Percentiles rank a stretch among this genome's conserved stretches.
These are phyloP conservation scores for Cordia subcordata DNA, from an alignment of 257 asterid genomes.

Conservation along the genomic window DNA sequence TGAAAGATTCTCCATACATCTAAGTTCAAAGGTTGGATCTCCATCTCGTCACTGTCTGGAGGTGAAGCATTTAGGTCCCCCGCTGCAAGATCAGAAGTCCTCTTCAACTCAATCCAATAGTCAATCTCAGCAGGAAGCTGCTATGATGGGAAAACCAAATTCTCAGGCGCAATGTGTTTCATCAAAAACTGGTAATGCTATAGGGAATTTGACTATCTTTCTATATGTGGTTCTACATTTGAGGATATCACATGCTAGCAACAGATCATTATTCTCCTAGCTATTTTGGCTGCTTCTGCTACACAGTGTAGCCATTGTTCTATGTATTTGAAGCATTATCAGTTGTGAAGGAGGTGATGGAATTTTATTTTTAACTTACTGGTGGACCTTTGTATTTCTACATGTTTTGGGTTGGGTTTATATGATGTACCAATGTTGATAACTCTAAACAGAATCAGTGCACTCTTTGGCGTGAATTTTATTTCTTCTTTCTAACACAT, in stretches of 20 bases:
- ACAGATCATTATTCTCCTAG: too few relatives aligned
- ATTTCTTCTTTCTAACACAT: too few relatives aligned
- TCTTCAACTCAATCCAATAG: slow-evolving; percentile 41
- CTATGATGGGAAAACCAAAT: slow-evolving; percentile 40
- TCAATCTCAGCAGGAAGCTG: slow-evolving; percentile 27
- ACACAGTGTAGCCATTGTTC: too few relatives aligned
- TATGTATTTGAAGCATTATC: too few relatives aligned
- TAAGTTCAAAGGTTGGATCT: slow-evolving; percentile 28
- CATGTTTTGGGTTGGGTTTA: too few relatives aligned
- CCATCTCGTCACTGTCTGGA: slow-evolving; percentile 25
- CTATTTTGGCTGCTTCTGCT: too few relatives aligned
- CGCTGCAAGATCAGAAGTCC: slow-evolving; percentile 34
- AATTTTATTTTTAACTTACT: too few relatives aligned
- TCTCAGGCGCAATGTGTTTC: slow-evolving; percentile 64
- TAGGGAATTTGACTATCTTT: slow-evolving; percentile 3
- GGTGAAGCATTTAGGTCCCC: slow-evolving; percentile 34
- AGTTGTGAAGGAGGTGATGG: too few relatives aligned
- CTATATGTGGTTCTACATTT: neutral
- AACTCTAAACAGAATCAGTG: too few relatives aligned
- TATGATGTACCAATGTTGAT: too few relatives aligned
- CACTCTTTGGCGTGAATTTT: too few relatives aligned
- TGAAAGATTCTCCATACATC: slow-evolving; percentile 19
- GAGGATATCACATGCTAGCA: neutral
- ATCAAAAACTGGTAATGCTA: slow-evolving; percentile 54
- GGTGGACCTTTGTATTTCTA: too few relatives aligned